phyloP scores from a whole-genome alignment of 2,329 filamentous ascomycete species.

The Scedosporium dehoogii region DNA sequence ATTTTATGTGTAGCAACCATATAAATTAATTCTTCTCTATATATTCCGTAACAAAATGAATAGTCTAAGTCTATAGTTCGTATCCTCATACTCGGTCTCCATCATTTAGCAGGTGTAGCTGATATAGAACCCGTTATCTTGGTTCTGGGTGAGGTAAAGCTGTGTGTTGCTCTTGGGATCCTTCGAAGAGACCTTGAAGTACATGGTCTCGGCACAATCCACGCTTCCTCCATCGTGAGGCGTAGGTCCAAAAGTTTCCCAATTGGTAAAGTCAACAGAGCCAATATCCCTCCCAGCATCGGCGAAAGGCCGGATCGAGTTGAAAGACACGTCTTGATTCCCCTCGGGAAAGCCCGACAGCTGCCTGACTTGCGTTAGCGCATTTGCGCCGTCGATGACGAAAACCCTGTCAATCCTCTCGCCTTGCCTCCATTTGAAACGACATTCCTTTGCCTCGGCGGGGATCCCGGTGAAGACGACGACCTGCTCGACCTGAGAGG shows the following conservation, averaged over 20 bases:
- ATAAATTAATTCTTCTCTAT: too few relatives aligned
- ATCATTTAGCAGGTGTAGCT: conserved; percentile 6
- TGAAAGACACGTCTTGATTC: conserved; percentile 12
- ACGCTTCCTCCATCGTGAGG: conserved; percentile 15
- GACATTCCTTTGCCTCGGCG: conserved; percentile 16
- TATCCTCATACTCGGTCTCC: too few relatives aligned
- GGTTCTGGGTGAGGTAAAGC: conserved; percentile 21
- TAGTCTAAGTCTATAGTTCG: too few relatives aligned
- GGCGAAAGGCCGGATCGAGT: conserved; percentile 15
- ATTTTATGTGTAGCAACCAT: too few relatives aligned
- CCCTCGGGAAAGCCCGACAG: conserved; percentile 16
- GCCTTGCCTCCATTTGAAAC: conserved; percentile 22
- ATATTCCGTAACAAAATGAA: too few relatives aligned
- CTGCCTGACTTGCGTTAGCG: conserved; percentile 13
- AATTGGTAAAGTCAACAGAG: conserved; percentile 19
- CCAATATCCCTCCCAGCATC: conserved; percentile 9
- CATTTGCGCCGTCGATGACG: conserved; percentile 20
- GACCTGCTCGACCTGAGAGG: conserved; percentile 19
- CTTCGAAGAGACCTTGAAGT: conserved; percentile 16
- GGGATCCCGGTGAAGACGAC: conserved; percentile 23
- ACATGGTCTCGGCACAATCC: conserved; percentile 17
- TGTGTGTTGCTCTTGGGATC: conserved; percentile 13
- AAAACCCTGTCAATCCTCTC: conserved; percentile 25
- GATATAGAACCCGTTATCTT: conserved; percentile 18
- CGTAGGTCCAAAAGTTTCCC: conserved; percentile 13